These are phyloP conservation scores for Auriscalpium vulgare DNA, from an alignment of 768 basidiomycete species.

Conservation along the genomic window DNA sequence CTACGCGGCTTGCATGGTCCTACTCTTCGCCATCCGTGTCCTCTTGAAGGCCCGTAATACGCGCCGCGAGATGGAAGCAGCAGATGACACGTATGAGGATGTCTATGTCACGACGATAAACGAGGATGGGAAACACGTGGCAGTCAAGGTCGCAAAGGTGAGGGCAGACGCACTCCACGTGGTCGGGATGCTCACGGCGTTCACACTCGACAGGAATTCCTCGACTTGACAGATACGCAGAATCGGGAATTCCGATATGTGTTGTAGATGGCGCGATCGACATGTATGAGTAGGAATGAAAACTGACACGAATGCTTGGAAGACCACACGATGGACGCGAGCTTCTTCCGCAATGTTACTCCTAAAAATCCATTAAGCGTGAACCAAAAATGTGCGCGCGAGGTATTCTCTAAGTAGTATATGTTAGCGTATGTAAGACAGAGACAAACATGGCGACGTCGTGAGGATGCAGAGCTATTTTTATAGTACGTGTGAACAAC, in stretches of 20 bases:
- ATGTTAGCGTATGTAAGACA: no score
- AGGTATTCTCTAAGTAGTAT: no score
- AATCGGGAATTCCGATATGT: slow-evolving; percentile 72
- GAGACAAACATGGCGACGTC: no score
- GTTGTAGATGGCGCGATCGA: slow-evolving; percentile 29
- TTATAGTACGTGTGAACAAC: no score
- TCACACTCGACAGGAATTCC: slow-evolving; percentile 40
- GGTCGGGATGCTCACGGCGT: slow-evolving; percentile 3
- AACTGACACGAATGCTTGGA: no score
- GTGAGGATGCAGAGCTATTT: no score
- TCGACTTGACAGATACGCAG: slow-evolving; percentile 67
- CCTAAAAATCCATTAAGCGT: no score
- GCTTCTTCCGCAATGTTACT: no score
- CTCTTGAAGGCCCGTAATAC: slow-evolving; percentile 55
- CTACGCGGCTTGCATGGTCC: slow-evolving; percentile 42
- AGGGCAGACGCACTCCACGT: slow-evolving; percentile 2
- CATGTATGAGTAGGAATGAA: no score
- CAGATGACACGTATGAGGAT: slow-evolving; percentile 47
- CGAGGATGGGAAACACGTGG: slow-evolving; percentile 44
- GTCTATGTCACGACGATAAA: slow-evolving; percentile 47
- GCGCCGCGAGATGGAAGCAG: slow-evolving; percentile 49
- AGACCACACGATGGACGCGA: no score
- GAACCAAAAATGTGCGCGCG: no score
- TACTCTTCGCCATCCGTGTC: slow-evolving; percentile 43
- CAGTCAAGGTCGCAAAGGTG: slow-evolving; percentile 63